phyloP scores from a whole-genome alignment of 177 flowering plant genomes.

The Vitis hybrid region DNA sequence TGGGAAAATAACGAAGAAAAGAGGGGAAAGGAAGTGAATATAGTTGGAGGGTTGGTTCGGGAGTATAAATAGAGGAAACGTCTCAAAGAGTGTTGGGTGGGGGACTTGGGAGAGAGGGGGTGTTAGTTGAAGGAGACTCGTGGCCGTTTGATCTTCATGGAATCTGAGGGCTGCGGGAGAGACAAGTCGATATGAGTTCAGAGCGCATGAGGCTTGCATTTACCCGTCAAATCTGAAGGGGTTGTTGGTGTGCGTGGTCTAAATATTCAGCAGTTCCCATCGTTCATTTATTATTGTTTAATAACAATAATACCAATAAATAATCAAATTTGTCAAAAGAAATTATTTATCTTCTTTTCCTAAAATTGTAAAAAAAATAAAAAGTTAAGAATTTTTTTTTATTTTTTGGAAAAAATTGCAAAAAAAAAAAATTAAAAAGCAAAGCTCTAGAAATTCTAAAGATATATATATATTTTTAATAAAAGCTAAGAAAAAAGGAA shows the following conservation, averaged over 20 bases:
- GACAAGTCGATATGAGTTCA: conserved; percentile 14
- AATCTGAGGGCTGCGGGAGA: conserved; percentile 4
- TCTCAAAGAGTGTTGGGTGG: conserved; percentile 19
- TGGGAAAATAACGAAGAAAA: not conserved
- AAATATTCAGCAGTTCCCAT: not conserved
- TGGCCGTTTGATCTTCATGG: conserved; percentile 16
- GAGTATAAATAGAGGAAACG: conserved; percentile 26
- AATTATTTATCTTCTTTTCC: too few relatives aligned
- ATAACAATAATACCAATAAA: too few relatives aligned
- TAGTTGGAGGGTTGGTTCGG: conserved; percentile 7
- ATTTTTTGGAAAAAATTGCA: too few relatives aligned
- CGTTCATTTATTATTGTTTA: not conserved
- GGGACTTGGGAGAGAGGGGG: conserved; percentile 2
- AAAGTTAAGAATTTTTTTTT: too few relatives aligned
- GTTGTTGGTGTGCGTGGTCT: conserved; percentile 15
- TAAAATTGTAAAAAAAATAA: too few relatives aligned
- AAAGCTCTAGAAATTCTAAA: too few relatives aligned
- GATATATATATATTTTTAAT: too few relatives aligned
- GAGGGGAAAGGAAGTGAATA: conserved; percentile 4
- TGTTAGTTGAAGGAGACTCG: conserved; percentile 26
- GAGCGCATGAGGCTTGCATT: not conserved
- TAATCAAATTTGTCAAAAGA: too few relatives aligned
- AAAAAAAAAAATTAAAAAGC: too few relatives aligned
- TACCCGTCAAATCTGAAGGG: conserved; percentile 10
- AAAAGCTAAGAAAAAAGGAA: too few relatives aligned